These are phyloP conservation scores for Melampsora americana DNA, from an alignment of 1,284 basidiomycete genomes.

Conservation along the genomic window DNA sequence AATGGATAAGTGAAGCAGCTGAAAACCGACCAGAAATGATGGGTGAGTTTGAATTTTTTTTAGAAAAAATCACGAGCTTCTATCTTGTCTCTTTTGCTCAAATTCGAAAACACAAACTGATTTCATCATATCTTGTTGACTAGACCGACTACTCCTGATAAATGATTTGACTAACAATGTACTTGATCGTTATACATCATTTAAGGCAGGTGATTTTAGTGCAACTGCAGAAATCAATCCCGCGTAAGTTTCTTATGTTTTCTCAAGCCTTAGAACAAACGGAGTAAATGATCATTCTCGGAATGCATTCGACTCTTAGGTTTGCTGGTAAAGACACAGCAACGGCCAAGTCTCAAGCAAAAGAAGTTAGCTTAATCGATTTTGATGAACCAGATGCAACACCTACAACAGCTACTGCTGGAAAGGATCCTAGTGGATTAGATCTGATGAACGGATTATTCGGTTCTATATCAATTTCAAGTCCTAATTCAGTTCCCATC, in stretches of 20 bases:
- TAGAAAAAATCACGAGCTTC: conserved; percentile 1
- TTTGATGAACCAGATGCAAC: conserved; percentile 31
- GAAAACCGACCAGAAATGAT: conserved; percentile 77
- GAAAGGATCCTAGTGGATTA: background rate
- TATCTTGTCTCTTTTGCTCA: background rate
- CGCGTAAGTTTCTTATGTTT: conserved; percentile 51
- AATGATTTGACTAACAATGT: conserved; percentile 98
- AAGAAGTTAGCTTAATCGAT: conserved; percentile 43
- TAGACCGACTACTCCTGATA: conserved; percentile 87
- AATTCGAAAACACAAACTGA: no score
- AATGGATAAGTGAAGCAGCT: conserved; percentile 92
- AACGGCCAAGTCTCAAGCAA: conserved; percentile 30
- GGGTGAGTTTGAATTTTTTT: conserved; percentile 59
- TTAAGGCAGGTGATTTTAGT: conserved; percentile 79
- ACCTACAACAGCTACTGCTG: background rate
- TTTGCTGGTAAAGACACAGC: conserved; percentile 43
- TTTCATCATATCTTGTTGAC: no score
- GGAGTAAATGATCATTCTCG: background rate
- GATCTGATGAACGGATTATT: conserved; percentile 24
- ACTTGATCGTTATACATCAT: conserved; percentile 81
- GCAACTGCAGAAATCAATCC: conserved; percentile 62
- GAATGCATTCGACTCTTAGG: background rate
- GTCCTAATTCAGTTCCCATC: conserved; percentile 1
- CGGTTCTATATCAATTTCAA: conserved; percentile 16
- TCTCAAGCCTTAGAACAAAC: no score